These are phyloP conservation scores for Rubia peregrina DNA, from an alignment of 305 asterid species.

Conservation along the genomic window DNA sequence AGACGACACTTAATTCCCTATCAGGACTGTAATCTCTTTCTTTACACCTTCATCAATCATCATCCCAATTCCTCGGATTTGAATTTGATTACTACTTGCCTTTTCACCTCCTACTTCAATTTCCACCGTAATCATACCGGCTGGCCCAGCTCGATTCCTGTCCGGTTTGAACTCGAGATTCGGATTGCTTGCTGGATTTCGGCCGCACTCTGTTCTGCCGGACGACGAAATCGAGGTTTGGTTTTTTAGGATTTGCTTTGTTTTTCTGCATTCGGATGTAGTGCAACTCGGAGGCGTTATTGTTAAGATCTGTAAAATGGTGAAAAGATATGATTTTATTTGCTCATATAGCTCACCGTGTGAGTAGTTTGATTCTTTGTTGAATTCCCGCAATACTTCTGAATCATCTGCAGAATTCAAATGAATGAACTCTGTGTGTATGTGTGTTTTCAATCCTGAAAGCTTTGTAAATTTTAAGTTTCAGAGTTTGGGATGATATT, in stretches of 20 bases:
- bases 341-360: neutral
- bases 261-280: conserved; percentile 7
- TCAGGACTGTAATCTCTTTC: neutral
- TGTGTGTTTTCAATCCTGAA: neutral
- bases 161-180: conserved; percentile 8
- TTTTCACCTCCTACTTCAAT: neutral
- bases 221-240: neutral
- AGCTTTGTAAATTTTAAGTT: neutral
- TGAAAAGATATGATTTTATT: neutral
- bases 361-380: neutral
- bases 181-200: conserved; percentile 9
- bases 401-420: neutral
- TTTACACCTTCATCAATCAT: conserved; percentile 11
- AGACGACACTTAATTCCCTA: neutral
- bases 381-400: neutral
- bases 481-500: conserved; percentile 16
- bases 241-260: neutral
- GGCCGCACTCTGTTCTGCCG: neutral
- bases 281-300: neutral
- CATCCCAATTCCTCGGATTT: conserved; percentile 4
- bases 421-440: neutral
- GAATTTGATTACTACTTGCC: neutral
- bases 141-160: conserved; percentile 1
- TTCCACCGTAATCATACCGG: neutral
- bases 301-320: conserved; percentile 1